phyloP scores from a whole-genome alignment of 169 alveolate genomes.

The Eimeria necatrix region DNA sequence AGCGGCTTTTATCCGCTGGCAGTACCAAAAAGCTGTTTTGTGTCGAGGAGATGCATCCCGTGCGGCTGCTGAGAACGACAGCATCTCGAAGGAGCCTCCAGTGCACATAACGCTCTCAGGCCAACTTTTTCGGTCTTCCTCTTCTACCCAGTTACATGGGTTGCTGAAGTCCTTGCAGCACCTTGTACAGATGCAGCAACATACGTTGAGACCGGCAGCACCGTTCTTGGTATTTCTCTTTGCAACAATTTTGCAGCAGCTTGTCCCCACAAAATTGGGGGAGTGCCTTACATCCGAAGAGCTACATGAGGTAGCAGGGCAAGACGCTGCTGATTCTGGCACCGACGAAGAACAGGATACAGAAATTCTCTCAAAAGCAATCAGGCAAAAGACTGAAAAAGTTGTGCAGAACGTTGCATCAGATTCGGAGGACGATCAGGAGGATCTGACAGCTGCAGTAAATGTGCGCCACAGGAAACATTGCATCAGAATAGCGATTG shows the following conservation, averaged over 20 bases:
- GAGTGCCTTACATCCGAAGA: neutral
- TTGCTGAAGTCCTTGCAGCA: slow-evolving; percentile 76
- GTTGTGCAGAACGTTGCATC: neutral
- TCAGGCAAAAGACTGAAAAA: neutral
- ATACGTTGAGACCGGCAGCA: slow-evolving; percentile 62
- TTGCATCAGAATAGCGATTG: slow-evolving; percentile 36
- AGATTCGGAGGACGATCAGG: neutral
- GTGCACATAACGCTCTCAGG: slow-evolving; percentile 19
- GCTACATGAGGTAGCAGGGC: neutral
- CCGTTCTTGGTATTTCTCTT: slow-evolving; percentile 72
- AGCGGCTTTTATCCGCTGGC: slow-evolving; percentile 42
- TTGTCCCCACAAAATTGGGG: neutral
- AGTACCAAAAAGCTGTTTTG: slow-evolving; percentile 11
- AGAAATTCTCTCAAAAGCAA: neutral
- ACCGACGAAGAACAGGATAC: slow-evolving; percentile 1
- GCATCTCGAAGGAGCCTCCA: neutral
- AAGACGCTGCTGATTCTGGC: neutral
- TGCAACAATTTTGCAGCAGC: slow-evolving; percentile 30
- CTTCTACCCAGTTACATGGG: slow-evolving; percentile 69
- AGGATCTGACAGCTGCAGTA: neutral
- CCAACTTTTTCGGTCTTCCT: slow-evolving; percentile 39
- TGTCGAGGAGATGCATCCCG: neutral
- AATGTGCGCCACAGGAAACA: slow-evolving; percentile 48
- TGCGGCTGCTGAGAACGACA: neutral
- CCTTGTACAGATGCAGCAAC: slow-evolving; percentile 70